These are phyloP conservation scores for Auricularia sp. DNA, from an alignment of 768 basidiomycete genomes.

Conservation along the genomic window DNA sequence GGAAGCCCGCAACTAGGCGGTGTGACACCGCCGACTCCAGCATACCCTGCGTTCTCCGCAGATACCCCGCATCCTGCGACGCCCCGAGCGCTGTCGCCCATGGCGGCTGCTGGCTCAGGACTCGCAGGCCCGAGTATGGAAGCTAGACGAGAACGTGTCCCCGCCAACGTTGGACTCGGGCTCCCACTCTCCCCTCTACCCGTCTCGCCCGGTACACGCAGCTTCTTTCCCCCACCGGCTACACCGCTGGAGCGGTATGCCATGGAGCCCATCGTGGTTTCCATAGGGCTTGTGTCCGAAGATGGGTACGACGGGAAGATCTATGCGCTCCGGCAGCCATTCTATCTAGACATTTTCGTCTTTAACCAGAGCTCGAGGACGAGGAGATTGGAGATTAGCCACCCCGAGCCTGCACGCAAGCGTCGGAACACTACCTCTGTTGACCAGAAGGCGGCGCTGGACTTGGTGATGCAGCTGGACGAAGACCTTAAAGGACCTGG, in stretches of 20 bases:
- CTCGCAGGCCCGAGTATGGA: conserved; percentile 52
- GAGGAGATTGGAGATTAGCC: conserved; percentile 66
- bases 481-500: conserved; percentile 36
- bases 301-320: conserved; percentile 30
- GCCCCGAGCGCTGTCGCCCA: conserved; percentile 47
- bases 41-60: conserved; percentile 57
- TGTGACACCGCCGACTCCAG: conserved; percentile 43
- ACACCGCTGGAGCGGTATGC: conserved; percentile 12
- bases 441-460: conserved; percentile 16
- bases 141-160: conserved; percentile 44
- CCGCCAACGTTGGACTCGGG: conserved; percentile 9
- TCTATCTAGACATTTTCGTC: conserved; percentile 79
- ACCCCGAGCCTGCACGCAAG: conserved; percentile 45
- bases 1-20: conserved; percentile 10
- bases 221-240: not conserved
- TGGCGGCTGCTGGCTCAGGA: conserved; percentile 38
- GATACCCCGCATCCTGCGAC: conserved; percentile 37
- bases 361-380: conserved; percentile 74
- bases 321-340: conserved; percentile 55
- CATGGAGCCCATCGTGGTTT: conserved; percentile 57
- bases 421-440: conserved; percentile 24
- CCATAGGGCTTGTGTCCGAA: conserved; percentile 42
- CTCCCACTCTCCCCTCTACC: not conserved
- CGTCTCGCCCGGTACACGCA: not conserved
- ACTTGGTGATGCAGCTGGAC: conserved; percentile 14